Conservation (phyloP, 495 filamentous ascomycete species). For the Xylaria bambusicola region DNA sequence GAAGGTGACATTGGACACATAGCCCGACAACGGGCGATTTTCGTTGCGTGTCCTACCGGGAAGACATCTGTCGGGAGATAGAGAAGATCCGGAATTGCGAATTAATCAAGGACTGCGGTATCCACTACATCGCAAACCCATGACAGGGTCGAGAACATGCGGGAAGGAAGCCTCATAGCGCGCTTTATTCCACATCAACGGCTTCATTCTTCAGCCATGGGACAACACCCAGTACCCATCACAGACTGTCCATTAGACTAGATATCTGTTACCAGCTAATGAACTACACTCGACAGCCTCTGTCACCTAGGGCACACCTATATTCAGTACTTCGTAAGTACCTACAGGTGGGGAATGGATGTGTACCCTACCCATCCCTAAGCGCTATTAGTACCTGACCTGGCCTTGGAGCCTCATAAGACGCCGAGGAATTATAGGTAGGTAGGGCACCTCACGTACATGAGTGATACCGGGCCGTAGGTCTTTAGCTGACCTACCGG, state of each 20-base stretch:
- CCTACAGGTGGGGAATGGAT: too few species aligned
- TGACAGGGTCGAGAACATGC: background rate
- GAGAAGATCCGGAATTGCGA: background rate
- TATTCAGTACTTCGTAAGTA: too few species aligned
- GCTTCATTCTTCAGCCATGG: too few species aligned
- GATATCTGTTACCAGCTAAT: too few species aligned
- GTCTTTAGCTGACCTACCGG: conserved; percentile 9
- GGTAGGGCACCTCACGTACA: background rate
- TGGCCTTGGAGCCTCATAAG: background rate
- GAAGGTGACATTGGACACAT: background rate
- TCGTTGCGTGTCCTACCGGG: conserved; percentile 2
- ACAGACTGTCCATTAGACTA: too few species aligned
- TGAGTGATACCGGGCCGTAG: too few species aligned
- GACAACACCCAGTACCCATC: too few species aligned
- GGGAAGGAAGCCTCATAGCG: background rate
- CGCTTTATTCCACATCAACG: background rate
- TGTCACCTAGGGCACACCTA: too few species aligned
- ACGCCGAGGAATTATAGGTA: background rate
- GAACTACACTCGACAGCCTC: too few species aligned
- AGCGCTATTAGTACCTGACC: background rate
- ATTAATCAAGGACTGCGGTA: background rate
- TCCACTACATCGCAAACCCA: background rate
- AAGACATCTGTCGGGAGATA: background rate
- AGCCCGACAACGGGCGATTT: background rate
- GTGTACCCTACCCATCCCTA: background rate